Evolutionary conservation across 306 rosid genomes (phyloP).

Genomic region (Castanopsis chinensis): DNA sequence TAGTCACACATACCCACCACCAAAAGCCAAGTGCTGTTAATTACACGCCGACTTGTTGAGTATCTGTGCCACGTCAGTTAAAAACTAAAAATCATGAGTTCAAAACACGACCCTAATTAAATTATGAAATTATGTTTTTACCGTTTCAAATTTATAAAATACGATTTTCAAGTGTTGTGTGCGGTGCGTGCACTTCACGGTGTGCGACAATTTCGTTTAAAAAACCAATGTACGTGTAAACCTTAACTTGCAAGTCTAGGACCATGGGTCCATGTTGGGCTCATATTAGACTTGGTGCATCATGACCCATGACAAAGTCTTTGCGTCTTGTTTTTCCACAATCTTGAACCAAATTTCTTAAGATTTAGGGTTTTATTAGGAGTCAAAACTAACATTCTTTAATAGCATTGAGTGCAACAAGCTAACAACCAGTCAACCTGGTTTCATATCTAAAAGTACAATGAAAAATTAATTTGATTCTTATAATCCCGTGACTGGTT

Average conservation of each 20-base stretch:
- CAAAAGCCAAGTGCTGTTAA: background rate
- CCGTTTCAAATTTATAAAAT: no score
- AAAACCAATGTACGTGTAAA: no score
- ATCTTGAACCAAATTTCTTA: background rate
- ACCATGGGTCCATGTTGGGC: background rate
- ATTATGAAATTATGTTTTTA: no score
- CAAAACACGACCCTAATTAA: no score
- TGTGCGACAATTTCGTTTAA: no score
- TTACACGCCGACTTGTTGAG: no score
- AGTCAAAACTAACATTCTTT: conserved; percentile 21
- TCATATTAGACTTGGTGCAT: background rate
- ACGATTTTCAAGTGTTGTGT: no score
- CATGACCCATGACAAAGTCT: background rate
- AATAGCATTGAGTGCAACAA: background rate
- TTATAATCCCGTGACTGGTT: background rate
- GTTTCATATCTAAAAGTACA: background rate
- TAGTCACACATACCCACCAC: background rate
- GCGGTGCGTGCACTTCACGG: no score
- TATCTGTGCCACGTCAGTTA: no score
- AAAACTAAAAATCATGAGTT: no score
- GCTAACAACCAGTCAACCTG: conserved; percentile 1
- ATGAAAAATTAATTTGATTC: background rate
- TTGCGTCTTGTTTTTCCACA: background rate
- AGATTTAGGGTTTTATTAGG: background rate
- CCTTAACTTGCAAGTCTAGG: background rate